Evolutionary conservation across 73 alveolate genomes (phyloP).

Genomic region (Paramecium sexaurelia): DNA sequence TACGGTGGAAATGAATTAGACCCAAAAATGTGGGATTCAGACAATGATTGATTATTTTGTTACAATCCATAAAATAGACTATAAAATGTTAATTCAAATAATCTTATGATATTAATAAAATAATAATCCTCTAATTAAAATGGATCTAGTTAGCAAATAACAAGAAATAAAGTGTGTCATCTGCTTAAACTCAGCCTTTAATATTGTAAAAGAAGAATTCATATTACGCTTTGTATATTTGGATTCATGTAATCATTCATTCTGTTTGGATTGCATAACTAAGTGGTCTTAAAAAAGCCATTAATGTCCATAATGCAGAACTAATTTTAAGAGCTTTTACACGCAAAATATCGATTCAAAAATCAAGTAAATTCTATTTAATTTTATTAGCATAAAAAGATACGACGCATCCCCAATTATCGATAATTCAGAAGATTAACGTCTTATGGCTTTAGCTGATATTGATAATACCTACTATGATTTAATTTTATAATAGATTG

Average conservation of each 20-base stretch:
- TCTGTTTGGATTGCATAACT: background rate
- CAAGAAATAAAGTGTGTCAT: background rate
- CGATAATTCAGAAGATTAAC: background rate
- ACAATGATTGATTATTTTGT: constrained; percentile 48
- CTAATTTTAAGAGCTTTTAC: background rate
- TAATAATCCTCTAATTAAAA: background rate
- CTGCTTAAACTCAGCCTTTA: background rate
- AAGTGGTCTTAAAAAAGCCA: constrained; percentile 5
- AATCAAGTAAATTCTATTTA: background rate
- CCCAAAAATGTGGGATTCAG: constrained; percentile 73
- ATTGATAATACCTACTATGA: background rate
- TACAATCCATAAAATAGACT: background rate
- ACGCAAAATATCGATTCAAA: background rate
- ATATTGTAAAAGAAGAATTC: background rate
- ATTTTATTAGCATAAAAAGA: background rate
- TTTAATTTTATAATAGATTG: background rate
- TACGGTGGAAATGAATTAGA: constrained; percentile 61
- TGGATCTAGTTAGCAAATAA: background rate
- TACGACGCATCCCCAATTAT: background rate
- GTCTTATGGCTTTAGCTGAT: background rate
- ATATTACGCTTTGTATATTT: background rate
- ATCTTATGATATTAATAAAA: background rate
- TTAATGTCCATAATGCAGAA: background rate
- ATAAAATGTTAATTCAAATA: background rate
- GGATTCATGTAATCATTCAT: background rate